Percentiles rank a stretch among this genome's conserved stretches.
Evolutionary conservation across 257 asterid genomes (phyloP).

Genomic region (Eucommia ulmoides): DNA sequence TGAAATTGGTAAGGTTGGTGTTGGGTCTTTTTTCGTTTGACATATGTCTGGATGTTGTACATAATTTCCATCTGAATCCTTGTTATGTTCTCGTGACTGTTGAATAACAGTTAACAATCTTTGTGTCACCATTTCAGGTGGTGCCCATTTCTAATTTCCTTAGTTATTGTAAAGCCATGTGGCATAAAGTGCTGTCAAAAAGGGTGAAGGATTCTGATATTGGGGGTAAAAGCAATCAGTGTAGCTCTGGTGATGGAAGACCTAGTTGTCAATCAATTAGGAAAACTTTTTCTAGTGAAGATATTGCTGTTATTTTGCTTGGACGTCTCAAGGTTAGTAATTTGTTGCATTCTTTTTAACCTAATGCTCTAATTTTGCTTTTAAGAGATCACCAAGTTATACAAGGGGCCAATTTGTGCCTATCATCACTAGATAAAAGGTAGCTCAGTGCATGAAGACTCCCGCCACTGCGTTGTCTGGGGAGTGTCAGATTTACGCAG

Average conservation of each 20-base stretch:
- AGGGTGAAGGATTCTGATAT: conserved; percentile 13
- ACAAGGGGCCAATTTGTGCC: neutral
- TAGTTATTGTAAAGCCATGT: conserved; percentile 40
- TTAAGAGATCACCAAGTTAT: too few species aligned
- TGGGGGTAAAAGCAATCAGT: conserved; percentile 15
- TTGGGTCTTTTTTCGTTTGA: conserved; percentile 4
- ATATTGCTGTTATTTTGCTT: conserved; percentile 48
- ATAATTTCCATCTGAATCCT: neutral
- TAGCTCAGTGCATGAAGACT: neutral
- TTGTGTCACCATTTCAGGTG: conserved; percentile 35
- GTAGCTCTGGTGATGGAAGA: conserved; percentile 39
- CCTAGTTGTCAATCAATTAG: conserved; percentile 29
- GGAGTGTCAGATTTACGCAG: too few species aligned
- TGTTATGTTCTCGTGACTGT: neutral
- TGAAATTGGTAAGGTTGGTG: conserved; percentile 59
- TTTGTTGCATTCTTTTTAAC: conserved; percentile 1
- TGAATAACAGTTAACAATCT: too few species aligned
- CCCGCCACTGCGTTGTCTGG: neutral
- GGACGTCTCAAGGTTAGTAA: conserved; percentile 61
- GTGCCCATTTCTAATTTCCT: conserved; percentile 61
- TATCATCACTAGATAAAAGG: neutral
- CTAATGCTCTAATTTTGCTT: too few species aligned
- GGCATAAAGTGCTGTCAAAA: conserved; percentile 35
- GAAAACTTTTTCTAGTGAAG: conserved; percentile 35
- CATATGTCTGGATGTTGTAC: neutral